phyloP scores from a whole-genome alignment of 495 filamentous ascomycete species.

The Usnea hakonensis region DNA sequence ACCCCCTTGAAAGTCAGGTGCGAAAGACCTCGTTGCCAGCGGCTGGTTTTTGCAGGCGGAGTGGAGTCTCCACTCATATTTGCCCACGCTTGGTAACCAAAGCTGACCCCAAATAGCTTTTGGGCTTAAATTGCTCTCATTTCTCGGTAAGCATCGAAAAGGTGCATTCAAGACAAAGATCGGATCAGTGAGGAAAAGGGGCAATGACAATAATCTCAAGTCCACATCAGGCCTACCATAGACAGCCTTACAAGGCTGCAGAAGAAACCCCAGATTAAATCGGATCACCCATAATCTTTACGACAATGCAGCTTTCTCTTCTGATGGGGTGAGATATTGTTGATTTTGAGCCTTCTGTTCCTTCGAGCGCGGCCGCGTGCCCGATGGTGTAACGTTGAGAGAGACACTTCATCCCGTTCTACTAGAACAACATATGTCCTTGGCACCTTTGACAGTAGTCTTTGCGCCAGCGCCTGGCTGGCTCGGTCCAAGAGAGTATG shows the following conservation, averaged over 20 bases:
- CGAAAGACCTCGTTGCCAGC: constrained; percentile 4
- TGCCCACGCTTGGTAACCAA: neutral
- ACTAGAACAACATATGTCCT: too few species aligned
- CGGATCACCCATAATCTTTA: neutral
- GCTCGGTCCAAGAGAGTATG: too few species aligned
- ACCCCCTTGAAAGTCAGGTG: neutral
- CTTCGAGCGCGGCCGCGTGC: too few species aligned
- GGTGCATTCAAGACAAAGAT: constrained; percentile 2
- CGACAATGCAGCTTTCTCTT: constrained; percentile 17
- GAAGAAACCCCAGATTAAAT: too few species aligned
- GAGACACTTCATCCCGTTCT: too few species aligned
- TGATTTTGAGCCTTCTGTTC: too few species aligned
- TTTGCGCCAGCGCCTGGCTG: too few species aligned
- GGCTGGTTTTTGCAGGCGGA: neutral
- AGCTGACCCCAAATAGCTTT: constrained; percentile 1
- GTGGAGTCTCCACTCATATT: constrained; percentile 8
- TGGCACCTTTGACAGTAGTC: too few species aligned
- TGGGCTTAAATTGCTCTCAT: neutral
- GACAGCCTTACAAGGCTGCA: constrained; percentile 2
- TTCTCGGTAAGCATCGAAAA: constrained; percentile 9
- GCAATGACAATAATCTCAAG: neutral
- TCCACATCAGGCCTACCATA: neutral
- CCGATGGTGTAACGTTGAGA: too few species aligned
- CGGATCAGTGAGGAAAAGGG: neutral
- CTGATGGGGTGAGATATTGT: too few species aligned